A percentile compares a stretch with the other conserved stretches of the same genome.
Conservation (phyloP, 257 asterid species). For the Solanum gandarillasii region DNA sequence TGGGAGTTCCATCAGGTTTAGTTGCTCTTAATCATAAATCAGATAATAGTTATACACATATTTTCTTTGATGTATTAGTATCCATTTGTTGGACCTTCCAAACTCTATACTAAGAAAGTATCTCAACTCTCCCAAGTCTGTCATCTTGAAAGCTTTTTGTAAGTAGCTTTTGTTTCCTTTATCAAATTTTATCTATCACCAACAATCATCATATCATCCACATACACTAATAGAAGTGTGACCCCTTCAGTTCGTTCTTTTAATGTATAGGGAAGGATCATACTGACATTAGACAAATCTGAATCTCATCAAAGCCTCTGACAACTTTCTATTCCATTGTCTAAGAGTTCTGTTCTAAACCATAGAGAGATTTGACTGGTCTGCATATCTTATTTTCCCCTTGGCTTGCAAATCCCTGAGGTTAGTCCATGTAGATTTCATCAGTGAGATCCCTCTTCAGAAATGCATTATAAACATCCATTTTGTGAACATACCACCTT, state of each 20-base stretch:
- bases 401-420: neutral
- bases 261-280: neutral
- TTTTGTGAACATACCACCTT: no score
- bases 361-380: neutral
- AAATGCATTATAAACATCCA: neutral
- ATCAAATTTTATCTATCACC: neutral
- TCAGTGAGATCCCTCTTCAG: neutral
- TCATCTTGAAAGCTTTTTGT: neutral
- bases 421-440: neutral
- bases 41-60: neutral
- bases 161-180: neutral
- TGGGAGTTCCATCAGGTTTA: neutral
- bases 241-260: neutral
- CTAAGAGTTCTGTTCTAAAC: neutral
- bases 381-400: neutral
- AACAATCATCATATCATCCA: neutral
- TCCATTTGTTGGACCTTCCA: neutral
- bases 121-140: neutral
- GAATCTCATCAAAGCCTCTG: neutral
- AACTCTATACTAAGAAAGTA: no score
- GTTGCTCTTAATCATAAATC: no score
- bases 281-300: neutral
- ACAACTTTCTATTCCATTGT: neutral
- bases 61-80: neutral
- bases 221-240: neutral